These are phyloP conservation scores for Phytopythium kandeliae DNA, from an alignment of 352 stramenopile species.

Conservation along the genomic window DNA sequence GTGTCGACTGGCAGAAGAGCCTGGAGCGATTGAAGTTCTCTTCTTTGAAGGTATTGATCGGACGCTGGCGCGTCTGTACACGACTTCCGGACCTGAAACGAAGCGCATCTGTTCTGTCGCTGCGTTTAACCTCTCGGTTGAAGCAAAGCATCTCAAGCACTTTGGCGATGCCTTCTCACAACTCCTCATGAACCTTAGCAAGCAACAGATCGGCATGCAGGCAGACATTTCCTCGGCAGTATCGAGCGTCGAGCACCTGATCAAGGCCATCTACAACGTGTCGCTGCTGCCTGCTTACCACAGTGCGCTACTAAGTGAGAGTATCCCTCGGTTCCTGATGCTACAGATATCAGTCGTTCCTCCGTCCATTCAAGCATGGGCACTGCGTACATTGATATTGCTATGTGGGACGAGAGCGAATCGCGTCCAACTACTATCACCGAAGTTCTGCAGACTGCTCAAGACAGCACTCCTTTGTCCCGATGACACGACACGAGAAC, in stretches of 20 bases:
- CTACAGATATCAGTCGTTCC: slow-evolving; percentile 36
- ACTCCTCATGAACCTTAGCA: slow-evolving; percentile 28
- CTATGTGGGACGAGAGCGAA: slow-evolving; percentile 47
- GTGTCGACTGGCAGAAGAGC: slow-evolving; percentile 63
- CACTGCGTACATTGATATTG: slow-evolving; percentile 41
- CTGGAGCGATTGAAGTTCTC: slow-evolving; percentile 41
- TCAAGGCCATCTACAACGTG: slow-evolving; percentile 74
- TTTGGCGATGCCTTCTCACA: slow-evolving; percentile 61
- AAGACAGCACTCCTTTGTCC: slow-evolving; percentile 29
- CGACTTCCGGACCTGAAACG: slow-evolving; percentile 40
- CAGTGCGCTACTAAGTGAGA: slow-evolving; percentile 47
- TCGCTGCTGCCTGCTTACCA: slow-evolving; percentile 54
- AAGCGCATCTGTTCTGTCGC: slow-evolving; percentile 64
- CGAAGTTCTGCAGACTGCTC: slow-evolving; percentile 44
- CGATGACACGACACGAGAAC: slow-evolving; percentile 47
- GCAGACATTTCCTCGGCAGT: slow-evolving; percentile 7
- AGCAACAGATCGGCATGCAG: slow-evolving; percentile 5
- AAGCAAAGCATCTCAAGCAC: slow-evolving; percentile 51
- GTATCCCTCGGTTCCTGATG: slow-evolving; percentile 52
- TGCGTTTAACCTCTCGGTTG: slow-evolving; percentile 65
- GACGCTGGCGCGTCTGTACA: slow-evolving; percentile 39
- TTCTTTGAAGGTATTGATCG: slow-evolving; percentile 72
- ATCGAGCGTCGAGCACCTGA: slow-evolving; percentile 22
- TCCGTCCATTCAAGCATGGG: slow-evolving; percentile 31
- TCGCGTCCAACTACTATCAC: slow-evolving; percentile 39